phyloP scores from a whole-genome alignment of 2,329 filamentous ascomycete genomes.

The Verticillium longisporum region DNA sequence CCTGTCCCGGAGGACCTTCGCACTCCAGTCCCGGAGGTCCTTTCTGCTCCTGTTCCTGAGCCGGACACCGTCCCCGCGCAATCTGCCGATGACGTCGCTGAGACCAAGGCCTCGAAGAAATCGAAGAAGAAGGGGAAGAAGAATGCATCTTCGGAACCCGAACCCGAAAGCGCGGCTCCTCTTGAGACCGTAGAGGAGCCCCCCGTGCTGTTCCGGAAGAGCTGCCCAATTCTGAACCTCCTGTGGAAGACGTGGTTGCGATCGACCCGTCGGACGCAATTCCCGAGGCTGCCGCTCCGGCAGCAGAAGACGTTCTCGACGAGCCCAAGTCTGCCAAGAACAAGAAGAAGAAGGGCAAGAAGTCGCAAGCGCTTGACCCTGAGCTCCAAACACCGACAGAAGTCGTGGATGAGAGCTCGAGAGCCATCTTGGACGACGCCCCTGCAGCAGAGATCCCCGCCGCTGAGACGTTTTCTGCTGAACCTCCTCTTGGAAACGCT shows the following conservation, averaged over 20 bases:
- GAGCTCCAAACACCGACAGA: neutral
- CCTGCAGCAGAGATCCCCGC: neutral
- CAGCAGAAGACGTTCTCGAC: slow-evolving; percentile 9
- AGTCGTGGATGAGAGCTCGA: neutral
- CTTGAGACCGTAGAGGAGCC: neutral
- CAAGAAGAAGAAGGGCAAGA: slow-evolving; percentile 9
- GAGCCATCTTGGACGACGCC: slow-evolving; percentile 12
- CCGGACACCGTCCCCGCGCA: neutral
- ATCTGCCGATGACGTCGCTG: slow-evolving; percentile 1
- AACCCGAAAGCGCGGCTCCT: neutral
- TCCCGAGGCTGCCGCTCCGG: neutral
- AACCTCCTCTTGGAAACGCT: neutral
- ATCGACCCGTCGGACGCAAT: neutral
- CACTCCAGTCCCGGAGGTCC: neutral
- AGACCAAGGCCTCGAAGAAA: slow-evolving; percentile 14
- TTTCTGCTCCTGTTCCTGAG: neutral
- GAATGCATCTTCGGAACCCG: neutral
- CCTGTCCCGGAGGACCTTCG: neutral
- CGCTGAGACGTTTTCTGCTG: neutral
- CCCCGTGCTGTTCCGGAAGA: neutral
- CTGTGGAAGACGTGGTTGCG: neutral
- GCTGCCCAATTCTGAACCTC: neutral
- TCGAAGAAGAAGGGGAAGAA: slow-evolving; percentile 9
- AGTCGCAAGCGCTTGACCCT: slow-evolving; percentile 2
- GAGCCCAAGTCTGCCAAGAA: slow-evolving; percentile 4